A percentile compares a stretch with the other conserved stretches of the same genome.
Conservation (phyloP, 352 stramenopile genomes). For the Globisporangium paddicum region DNA sequence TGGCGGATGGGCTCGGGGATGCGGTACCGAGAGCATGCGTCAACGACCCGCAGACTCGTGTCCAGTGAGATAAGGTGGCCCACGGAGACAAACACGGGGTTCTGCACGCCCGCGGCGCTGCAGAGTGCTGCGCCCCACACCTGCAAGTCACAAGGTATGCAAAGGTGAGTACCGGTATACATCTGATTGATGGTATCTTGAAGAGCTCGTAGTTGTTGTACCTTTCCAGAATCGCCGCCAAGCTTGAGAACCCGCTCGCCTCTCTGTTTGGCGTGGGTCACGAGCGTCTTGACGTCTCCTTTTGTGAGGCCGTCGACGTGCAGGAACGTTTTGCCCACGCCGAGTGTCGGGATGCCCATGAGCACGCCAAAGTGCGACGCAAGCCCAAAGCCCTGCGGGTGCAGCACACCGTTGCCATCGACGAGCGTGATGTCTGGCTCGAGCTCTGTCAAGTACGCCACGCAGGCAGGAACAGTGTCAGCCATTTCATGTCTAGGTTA, state of each 20-base stretch:
- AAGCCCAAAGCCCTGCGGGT: conserved; percentile 89
- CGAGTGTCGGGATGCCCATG: conserved; percentile 87
- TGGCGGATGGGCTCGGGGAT: conserved; percentile 85
- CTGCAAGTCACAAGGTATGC: neutral
- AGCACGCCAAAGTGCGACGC: conserved; percentile 92
- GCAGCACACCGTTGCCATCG: conserved; percentile 88
- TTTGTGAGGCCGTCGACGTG: conserved; percentile 87
- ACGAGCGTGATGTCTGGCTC: conserved; percentile 89
- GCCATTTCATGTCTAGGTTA: neutral
- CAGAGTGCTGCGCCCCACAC: conserved; percentile 78
- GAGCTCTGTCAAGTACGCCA: conserved; percentile 29
- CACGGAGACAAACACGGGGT: conserved; percentile 85
- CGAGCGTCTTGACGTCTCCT: conserved; percentile 42
- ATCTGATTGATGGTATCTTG: too few species aligned
- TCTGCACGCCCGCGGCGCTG: conserved; percentile 48
- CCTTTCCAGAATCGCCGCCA: conserved; percentile 49
- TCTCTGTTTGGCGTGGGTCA: conserved; percentile 35
- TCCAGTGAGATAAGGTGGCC: conserved; percentile 65
- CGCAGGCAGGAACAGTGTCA: neutral
- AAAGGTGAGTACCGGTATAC: neutral
- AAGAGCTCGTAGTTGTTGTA: neutral
- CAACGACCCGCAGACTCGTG: conserved; percentile 49
- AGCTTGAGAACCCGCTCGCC: conserved; percentile 38
- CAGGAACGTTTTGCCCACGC: conserved; percentile 89
- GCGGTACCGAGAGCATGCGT: conserved; percentile 58